A percentile compares a stretch with the other conserved stretches of the same genome.
phyloP scores from a whole-genome alignment of 371 early-diverging fungal genomes.

The Mortierella sp. region DNA sequence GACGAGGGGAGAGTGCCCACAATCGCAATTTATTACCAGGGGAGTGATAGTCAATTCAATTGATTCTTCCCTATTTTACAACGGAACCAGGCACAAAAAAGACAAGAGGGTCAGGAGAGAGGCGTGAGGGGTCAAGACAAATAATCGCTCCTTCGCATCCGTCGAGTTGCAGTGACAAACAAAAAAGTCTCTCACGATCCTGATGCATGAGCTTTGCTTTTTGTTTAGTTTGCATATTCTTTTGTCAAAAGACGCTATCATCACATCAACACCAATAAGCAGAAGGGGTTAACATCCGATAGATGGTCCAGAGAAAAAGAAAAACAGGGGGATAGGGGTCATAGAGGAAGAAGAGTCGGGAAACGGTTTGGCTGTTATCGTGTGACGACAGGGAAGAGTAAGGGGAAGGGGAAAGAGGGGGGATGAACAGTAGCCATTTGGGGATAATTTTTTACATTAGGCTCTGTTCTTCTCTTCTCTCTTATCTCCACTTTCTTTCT shows the following conservation, averaged over 20 bases:
- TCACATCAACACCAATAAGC: too few relatives aligned
- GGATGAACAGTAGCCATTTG: too few relatives aligned
- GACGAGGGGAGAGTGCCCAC: too few relatives aligned
- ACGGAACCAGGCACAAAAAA: not conserved
- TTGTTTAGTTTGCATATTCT: too few relatives aligned
- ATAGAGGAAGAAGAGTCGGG: not conserved
- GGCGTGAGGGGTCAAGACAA: not conserved
- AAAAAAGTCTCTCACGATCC: not conserved
- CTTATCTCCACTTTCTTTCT: not conserved
- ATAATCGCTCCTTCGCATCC: not conserved
- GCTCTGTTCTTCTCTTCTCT: not conserved
- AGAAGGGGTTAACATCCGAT: not conserved
- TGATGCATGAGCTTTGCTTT: not conserved
- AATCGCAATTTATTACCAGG: too few relatives aligned
- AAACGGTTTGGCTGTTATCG: too few relatives aligned
- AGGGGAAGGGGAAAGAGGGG: not conserved
- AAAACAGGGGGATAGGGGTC: not conserved
- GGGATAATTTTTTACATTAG: not conserved
- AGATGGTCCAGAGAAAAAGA: not conserved
- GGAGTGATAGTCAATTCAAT: too few relatives aligned
- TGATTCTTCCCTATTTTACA: not conserved
- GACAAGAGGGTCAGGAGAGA: not conserved
- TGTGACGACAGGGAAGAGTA: not conserved
- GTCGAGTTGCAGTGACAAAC: too few relatives aligned
- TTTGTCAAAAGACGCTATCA: too few relatives aligned